Evolutionary conservation across 805 yeast species (phyloP), one percentile per base, ranked within the genome.

Genomic region (Saturnispora mendoncae): DNA sequence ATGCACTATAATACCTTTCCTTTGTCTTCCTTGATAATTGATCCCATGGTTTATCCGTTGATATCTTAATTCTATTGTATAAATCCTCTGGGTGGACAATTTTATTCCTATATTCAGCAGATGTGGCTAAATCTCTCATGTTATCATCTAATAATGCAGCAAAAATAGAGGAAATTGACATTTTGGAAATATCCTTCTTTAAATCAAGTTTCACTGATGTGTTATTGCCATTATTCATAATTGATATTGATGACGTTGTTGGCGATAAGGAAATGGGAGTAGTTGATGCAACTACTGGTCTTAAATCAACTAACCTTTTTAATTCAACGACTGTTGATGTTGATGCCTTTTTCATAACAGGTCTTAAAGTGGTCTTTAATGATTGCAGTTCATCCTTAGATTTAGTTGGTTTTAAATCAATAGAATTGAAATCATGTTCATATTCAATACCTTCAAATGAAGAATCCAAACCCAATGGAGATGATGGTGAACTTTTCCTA

Each of bases 1-100:
- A 60, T 5, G 63, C 62, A 6, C 45, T 48, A 37, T 54, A 60
- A 35, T 56, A 58, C 18, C 50, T 49, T 24, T 47, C 51, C 28
- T 47, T 51, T 20, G 58, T 59, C 23, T 42, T 32, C 3, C 24
- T 6, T 2, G 53, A 46, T 36, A 57, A 21, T 8, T 31, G n/a
- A 3, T 48, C 46, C 63, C 63, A 60, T 9, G 46, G 43, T 31
- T 49, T 49, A 19, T 49, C 54, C 4, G 46, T 46, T 0, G 45
- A 37, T 33, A 48, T 45, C 8, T 49, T 49, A 40, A 56, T 51
- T n/a, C 53, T 40, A 21, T 50, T 49, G 29, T 59, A 58, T 7
- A 58, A 40, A 29, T 49, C 51, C 37, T 46, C 45, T 5, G 64
- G 64, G 13, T 51, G 47, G 17, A 60, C 49, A 15, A 57, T 46